Conservation (phyloP, 352 stramenopile genomes). For the Phytophthora ramorum region DNA sequence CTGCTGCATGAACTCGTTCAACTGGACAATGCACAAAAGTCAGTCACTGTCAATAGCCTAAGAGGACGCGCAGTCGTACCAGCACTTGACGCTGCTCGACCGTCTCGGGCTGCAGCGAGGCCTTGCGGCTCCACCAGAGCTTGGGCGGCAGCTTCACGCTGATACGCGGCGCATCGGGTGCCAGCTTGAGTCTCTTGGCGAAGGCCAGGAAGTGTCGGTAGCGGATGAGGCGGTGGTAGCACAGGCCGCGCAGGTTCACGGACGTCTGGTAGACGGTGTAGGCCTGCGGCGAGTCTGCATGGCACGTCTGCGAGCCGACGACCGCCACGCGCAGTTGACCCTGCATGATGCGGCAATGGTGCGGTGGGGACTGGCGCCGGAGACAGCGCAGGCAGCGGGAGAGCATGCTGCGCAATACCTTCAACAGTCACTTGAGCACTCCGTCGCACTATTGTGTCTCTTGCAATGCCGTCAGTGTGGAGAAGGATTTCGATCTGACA, state of each 20-base stretch:
- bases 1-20: conserved; percentile 82
- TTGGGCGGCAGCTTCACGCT: conserved; percentile 51
- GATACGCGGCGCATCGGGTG: conserved; percentile 19
- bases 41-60: not conserved
- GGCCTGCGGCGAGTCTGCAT: conserved; percentile 38
- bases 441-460: no score
- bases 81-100: conserved; percentile 76
- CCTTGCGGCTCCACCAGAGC: conserved; percentile 66
- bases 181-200: conserved; percentile 52
- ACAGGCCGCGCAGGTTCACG: conserved; percentile 67
- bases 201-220: conserved; percentile 72
- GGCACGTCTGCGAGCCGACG: conserved; percentile 65
- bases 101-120: conserved; percentile 57
- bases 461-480: no score
- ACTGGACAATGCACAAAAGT: conserved; percentile 1
- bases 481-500: no score
- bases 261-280: conserved; percentile 82
- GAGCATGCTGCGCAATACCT: conserved; percentile 21
- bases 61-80: conserved; percentile 29
- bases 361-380: conserved; percentile 6
- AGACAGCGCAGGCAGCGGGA: conserved; percentile 24
- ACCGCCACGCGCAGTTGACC: conserved; percentile 67
- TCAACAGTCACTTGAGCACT: conserved; percentile 11
- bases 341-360: conserved; percentile 26
- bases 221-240: conserved; percentile 74